Evolutionary conservation across 1,139 yeast genomes (phyloP).

Genomic region (Protomyces inundatus): DNA sequence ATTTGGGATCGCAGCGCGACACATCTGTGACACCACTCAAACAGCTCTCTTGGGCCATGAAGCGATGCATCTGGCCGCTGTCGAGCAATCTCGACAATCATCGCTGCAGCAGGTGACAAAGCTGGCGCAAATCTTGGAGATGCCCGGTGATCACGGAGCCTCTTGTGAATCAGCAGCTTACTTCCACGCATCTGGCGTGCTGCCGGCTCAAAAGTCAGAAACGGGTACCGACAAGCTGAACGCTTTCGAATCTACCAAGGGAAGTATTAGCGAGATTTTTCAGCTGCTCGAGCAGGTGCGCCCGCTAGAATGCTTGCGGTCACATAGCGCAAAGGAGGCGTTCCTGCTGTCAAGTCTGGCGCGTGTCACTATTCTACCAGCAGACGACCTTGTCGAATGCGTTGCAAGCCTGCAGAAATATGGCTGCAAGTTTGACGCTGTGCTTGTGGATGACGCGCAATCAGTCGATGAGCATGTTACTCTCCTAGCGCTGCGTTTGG

Average conservation of each 20-base stretch:
- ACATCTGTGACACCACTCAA: constrained; percentile 35
- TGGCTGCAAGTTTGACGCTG: constrained; percentile 36
- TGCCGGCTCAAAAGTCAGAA: constrained; percentile 39
- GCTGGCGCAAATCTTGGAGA: constrained; percentile 40
- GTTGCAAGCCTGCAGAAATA: constrained; percentile 33
- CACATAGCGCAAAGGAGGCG: constrained; percentile 33
- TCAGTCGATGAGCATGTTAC: constrained; percentile 40
- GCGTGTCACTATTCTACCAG: constrained; percentile 39
- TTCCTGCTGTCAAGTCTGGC: constrained; percentile 37
- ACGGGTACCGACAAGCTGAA: neutral
- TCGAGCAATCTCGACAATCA: constrained; percentile 33
- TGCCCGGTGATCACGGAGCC: constrained; percentile 46
- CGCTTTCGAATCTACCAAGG: constrained; percentile 25
- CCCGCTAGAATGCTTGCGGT: constrained; percentile 39
- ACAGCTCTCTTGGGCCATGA: constrained; percentile 30
- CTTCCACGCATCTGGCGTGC: constrained; percentile 40
- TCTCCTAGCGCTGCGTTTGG: constrained; percentile 36
- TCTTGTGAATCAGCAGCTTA: constrained; percentile 44
- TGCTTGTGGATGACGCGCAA: constrained; percentile 42
- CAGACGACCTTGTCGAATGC: constrained; percentile 34
- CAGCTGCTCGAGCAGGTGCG: constrained; percentile 37
- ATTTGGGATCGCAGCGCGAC: constrained; percentile 34
- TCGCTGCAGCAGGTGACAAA: constrained; percentile 39
- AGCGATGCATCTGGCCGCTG: constrained; percentile 32
- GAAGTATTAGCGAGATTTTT: constrained; percentile 36